Base-by-base conservation (phyloP, 352 stramenopile genomes). In the Phytophthora pluvialis region DNA sequence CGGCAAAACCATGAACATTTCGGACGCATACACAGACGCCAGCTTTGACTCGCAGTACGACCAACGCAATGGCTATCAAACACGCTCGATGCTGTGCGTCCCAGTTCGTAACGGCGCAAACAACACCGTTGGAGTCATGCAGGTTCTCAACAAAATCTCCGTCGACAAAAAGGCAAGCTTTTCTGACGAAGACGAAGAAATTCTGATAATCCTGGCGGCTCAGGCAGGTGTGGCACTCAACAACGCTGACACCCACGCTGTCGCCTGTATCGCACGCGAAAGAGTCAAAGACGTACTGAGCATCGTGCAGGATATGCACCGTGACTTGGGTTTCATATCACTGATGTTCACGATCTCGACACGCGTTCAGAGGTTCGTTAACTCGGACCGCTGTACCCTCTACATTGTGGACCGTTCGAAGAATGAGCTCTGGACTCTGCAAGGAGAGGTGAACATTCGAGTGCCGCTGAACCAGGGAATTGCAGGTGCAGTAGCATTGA, bases 41-140 rank as follows among this genome's bases (percentile, higher is more conserved):
- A 91, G 91, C 51, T 99, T 99, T 64, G 93, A 98, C 60, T 80
- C 78, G 47, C 80, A 95, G 29, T 96, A 98, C 64, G 94, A 98
- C 50, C 76, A 93, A 42, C 75, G 91, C 51, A 98, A 91, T 10
- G 95, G 94, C 3, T 98, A 98, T 70, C 81, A 88, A 39, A 98
- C 96, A 12, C 82, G 79, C 29, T 96, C 82, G 31, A 93, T 98
- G 56, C 71, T 99, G n/a, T 98, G 89, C 26, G 80, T 95, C 9
- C 96, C 96, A 0, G 86, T 98, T 3, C 81, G 81, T 36, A 90
- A 95, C 28, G 77, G 82, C 5, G 65, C 78, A 42, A 89, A 91
- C 60, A 80, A 82, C 9, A 90, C 95, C 31, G 88, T 97, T 2
- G 92, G 88, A 28, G 92, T 97, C 32, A 81, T 97, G 45, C 87